Percentiles rank a stretch among this genome's conserved stretches.
These are phyloP conservation scores for Helminthosporium solani DNA, from an alignment of 2,329 filamentous ascomycete genomes.

Conservation along the genomic window DNA sequence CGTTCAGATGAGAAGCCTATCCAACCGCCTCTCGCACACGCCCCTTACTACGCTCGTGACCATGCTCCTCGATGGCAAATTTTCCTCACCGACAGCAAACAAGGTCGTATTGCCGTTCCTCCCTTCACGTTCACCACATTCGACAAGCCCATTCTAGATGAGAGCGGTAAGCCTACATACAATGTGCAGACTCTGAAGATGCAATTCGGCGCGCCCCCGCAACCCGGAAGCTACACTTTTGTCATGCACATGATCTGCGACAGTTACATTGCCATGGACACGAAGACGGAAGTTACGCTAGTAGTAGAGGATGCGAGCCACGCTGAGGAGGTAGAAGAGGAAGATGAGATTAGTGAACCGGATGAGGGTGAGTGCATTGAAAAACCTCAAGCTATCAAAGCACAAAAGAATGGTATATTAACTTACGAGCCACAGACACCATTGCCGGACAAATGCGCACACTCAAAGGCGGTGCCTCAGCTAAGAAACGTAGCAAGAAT, in stretches of 20 bases:
- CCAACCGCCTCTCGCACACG: slow-evolving; percentile 81
- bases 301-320: slow-evolving; percentile 87
- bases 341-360: slow-evolving; percentile 96
- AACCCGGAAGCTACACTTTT: slow-evolving; percentile 90
- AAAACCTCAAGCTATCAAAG: neutral
- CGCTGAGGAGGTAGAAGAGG: slow-evolving; percentile 74
- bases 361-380: slow-evolving; percentile 76
- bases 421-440: slow-evolving; percentile 62
- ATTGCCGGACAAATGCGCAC: slow-evolving; percentile 88
- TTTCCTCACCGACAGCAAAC: slow-evolving; percentile 90
- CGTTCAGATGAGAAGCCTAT: slow-evolving; percentile 65
- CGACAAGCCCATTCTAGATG: slow-evolving; percentile 82
- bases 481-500: slow-evolving; percentile 60
- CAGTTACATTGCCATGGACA: slow-evolving; percentile 92
- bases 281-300: slow-evolving; percentile 85
- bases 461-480: slow-evolving; percentile 68
- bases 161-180: slow-evolving; percentile 82
- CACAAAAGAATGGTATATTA: neutral
- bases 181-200: slow-evolving; percentile 96
- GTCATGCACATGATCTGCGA: slow-evolving; percentile 93
- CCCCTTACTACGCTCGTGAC: slow-evolving; percentile 86
- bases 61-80: slow-evolving; percentile 90
- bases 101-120: slow-evolving; percentile 93
- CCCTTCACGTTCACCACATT: slow-evolving; percentile 95
- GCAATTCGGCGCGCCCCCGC: slow-evolving; percentile 91